Evolutionary conservation across 441 rosid genomes (phyloP), one percentile per base, ranked within the genome.

Genomic region (Francoa sonchifolia): DNA sequence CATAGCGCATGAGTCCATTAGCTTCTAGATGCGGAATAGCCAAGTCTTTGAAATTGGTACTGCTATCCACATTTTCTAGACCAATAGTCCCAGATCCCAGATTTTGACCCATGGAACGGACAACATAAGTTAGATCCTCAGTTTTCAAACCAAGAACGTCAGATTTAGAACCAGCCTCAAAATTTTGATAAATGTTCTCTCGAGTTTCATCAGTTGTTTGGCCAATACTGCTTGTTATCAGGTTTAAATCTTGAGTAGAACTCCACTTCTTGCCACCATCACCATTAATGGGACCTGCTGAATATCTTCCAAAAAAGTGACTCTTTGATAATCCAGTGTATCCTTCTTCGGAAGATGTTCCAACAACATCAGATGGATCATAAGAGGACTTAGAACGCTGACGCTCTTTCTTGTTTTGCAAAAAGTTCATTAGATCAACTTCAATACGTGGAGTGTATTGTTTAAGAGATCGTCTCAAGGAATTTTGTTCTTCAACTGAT

Each of bases 361-460:
- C 92, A 49, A 77, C 79, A 58, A 73, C 75, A 70, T 83, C 99
- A 66, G 76, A 73, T 11, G 82, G 82, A 35, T 87, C 97, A 66
- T 77, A 76, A 17, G 71, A 69, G 33, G 94, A 84, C 72, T 74
- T 87, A 18, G 68, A 41, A 35, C 97, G 82, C 58, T 83, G 99
- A 39, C 87, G 61, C 33, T 86, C 96, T 67, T 87, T 87, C 77
- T 87, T 92, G 62, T 50, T 79, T 74, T 92, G 99, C 72, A 92
- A 52, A 71, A 70, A 83, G 76, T 77, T 87, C 65, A 87, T 72
- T 27, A 92, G 72, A 57, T 92, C 99, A 44, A 92, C 99, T 62
- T 92, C 99, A 56, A 92, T 87, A 32, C 95, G 95, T 44, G 99
- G 99, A 54, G 95, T 87, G 41, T 79, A 69, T 63, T 83, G 95